Conservation (phyloP, 768 basidiomycete genomes). For the Porphyrellus cyaneotinctus region DNA sequence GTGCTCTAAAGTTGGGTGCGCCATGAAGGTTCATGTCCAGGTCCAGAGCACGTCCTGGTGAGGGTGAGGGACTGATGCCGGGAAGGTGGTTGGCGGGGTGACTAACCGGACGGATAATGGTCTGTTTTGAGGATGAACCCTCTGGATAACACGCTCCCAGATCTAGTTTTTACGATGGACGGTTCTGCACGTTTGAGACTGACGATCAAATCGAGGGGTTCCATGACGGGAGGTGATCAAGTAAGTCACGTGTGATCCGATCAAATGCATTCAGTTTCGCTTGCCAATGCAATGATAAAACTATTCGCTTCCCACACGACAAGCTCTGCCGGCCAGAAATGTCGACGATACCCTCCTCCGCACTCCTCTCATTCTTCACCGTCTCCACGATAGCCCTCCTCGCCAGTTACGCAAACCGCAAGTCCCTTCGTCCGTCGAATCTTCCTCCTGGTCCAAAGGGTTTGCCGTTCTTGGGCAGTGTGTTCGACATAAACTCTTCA, state of each 20-base stretch:
- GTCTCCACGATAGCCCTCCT: slow-evolving; percentile 9
- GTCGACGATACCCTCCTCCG: slow-evolving; percentile 2
- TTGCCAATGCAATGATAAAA: no score
- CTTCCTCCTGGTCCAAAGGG: slow-evolving; percentile 32
- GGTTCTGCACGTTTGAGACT: slow-evolving; percentile 63
- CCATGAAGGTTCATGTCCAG: slow-evolving; percentile 90
- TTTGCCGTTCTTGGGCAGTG: slow-evolving; percentile 28
- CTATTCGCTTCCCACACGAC: no score
- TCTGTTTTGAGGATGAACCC: slow-evolving; percentile 96
- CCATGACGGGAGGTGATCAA: slow-evolving; percentile 2
- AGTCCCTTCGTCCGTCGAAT: neutral
- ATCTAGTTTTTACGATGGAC: slow-evolving; percentile 76
- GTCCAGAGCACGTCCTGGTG: slow-evolving; percentile 77
- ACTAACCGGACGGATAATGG: slow-evolving; percentile 70
- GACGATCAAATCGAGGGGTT: slow-evolving; percentile 56
- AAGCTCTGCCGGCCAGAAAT: no score
- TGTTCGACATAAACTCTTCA: slow-evolving; percentile 22
- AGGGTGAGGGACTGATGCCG: neutral
- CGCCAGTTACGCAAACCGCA: slow-evolving; percentile 12
- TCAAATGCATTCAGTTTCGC: no score
- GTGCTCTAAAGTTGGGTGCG: slow-evolving; percentile 91
- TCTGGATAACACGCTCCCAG: slow-evolving; percentile 78
- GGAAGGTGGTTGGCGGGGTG: slow-evolving; percentile 6
- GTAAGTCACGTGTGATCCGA: no score
- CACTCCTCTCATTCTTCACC: slow-evolving; percentile 5